Evolutionary conservation across 805 yeast genomes (phyloP), one percentile per base, ranked within the genome.

Genomic region (Hagleromyces aurorensis): DNA sequence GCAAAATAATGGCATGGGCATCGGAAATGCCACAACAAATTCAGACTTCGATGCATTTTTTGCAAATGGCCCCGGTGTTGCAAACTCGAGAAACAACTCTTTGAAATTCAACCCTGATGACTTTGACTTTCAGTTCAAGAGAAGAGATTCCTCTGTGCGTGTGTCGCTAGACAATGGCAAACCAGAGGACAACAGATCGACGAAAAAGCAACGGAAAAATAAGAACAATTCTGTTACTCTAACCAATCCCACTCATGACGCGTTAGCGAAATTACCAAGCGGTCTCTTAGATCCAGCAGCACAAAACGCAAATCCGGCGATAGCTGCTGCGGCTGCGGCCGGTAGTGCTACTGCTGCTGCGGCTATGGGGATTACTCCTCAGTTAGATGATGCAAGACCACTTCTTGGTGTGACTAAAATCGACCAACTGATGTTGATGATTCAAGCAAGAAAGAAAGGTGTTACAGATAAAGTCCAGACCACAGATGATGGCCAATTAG

Each of bases 381-480:
- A n/a, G n/a, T 61, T 32, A 13, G 81, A 75, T 25, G 82, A 76
- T 42, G 78, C 79, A 1, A 59, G 82, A 29, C 84, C 86, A 3
- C 59, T 78, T 13, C 55, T 84, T 5, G 95, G 95, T 2, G 85
- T 87, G 3, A 87, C 95, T 1, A 82, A 82, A 49, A 83, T 87
- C 16, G 97, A 87, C 57, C 93, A 80, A 46, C 62, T 87, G 47
- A 85, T 87, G 96, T 64, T 87, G 27, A 82, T 85, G 21, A 80
- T 87, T 31, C 94, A 87, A 55, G 94, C 95, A 1, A 68, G 94
- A 29, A 81, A 79, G 36, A 79, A 81, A 40, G 82, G 87, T 6
- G 65, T 78, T 15, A 72, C 72, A n/a, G 70, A 75, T 7, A 70
- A 67, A 27, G 76, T 81, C 23, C 65, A 68, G 27, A 77, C 74